These are phyloP conservation scores for Marasmius fiardii DNA, from an alignment of 1,284 basidiomycete species.

Conservation along the genomic window DNA sequence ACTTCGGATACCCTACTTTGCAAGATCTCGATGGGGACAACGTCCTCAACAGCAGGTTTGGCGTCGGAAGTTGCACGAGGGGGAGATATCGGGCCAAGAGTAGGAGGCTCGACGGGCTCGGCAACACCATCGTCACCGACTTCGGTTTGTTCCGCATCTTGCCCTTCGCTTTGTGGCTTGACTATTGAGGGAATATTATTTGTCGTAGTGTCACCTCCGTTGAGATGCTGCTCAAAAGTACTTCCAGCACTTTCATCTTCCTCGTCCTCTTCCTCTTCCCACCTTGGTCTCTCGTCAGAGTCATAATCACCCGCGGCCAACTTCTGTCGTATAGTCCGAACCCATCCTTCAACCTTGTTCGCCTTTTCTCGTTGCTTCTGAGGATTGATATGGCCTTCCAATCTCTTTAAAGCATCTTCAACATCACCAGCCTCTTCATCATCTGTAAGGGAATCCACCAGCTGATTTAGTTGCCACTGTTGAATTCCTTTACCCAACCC, in stretches of 20 bases:
- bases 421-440: constrained; percentile 75
- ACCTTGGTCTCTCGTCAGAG: constrained; percentile 44
- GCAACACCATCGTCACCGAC: constrained; percentile 22
- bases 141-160: constrained; percentile 11
- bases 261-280: constrained; percentile 43
- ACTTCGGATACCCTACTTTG: constrained; percentile 46
- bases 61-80: constrained; percentile 34
- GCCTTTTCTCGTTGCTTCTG: constrained; percentile 66
- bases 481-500: constrained; percentile 57
- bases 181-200: constrained; percentile 4
- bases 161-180: constrained; percentile 11
- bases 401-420: constrained; percentile 70
- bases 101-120: constrained; percentile 25
- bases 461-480: constrained; percentile 77
- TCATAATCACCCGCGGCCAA: constrained; percentile 59
- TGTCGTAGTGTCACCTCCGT: constrained; percentile 8
- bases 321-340: constrained; percentile 66
- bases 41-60: constrained; percentile 56
- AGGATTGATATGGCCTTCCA: constrained; percentile 82
- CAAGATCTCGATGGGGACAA: constrained; percentile 62
- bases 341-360: constrained; percentile 78
- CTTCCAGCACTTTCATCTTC: constrained; percentile 27
- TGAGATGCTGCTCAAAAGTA: constrained; percentile 4
- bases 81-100: constrained; percentile 27
- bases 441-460: constrained; percentile 73